Base-by-base conservation (phyloP, 2,329 filamentous ascomycete species). In the Blumeria hordei region DNA sequence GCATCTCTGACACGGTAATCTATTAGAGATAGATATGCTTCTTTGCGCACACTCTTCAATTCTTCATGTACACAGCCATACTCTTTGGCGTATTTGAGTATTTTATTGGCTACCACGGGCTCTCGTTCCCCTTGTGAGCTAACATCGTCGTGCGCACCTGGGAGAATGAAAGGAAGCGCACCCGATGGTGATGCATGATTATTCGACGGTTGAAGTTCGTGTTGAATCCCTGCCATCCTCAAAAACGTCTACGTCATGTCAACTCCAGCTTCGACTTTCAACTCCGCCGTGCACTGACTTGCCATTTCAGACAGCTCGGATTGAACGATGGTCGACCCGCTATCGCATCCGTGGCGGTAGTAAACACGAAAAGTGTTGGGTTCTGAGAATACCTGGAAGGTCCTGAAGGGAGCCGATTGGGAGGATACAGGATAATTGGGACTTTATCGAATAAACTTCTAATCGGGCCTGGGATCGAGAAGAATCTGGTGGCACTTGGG, bases 111-210 rank as follows among this genome's bases (percentile, higher is more conserved):
- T 0, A 78, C 68, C 3, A 88, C 69, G 1, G 77, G 74, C 33
- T 67, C 59, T 53, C 56, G 33, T 36, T 60, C 57, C 57, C 69
- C 67, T 35, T 70, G 62, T 12, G 62, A 59, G 16, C 67, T 58
- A 51, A 59, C 60, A 12, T 61, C 59, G 37, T 59, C 50, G 28
- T 61, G 56, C 32, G 60, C 57, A 32, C 68, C 59, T 9, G 85
- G 82, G 8, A 90, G 74, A 45, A 98, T 74, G 69, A 94, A 96
- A 0, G 92, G 92, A 12, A 96, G 74, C n/a, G 81, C 74, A 56
- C 90, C 88, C 21, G 81, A 83, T 0, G 90, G 90, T 1, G 88
- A 94, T 54, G 90, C 88, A 71, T 96, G 92, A 67, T 96, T 96
- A 62, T 79, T 94, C 3, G 88, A 93, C 4, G 85, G 70, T 6